phyloP scores from a whole-genome alignment of 495 filamentous ascomycete species.

The Aspergillus olivimuriae region DNA sequence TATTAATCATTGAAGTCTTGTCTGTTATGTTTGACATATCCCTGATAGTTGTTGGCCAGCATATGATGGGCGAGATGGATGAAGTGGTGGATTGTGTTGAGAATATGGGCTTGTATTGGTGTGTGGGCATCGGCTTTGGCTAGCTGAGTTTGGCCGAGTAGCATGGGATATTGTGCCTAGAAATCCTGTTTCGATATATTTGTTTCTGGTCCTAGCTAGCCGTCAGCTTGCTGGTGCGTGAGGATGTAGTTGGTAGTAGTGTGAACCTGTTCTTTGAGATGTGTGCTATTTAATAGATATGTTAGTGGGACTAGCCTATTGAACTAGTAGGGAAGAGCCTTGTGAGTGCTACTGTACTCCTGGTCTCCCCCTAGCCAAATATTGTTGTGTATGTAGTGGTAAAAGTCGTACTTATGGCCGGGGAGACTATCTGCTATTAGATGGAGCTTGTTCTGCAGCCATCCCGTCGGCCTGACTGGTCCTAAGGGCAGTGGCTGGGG shows the following conservation, averaged over 20 bases:
- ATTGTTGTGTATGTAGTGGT: constrained; percentile 47
- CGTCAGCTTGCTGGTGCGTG: constrained; percentile 46
- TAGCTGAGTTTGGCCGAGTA: constrained; percentile 1
- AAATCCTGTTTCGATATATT: constrained; percentile 36
- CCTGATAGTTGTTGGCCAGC: constrained; percentile 37
- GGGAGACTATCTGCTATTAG: constrained; percentile 50
- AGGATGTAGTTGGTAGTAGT: constrained; percentile 44
- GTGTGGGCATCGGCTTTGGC: constrained; percentile 5
- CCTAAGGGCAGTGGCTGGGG: constrained; percentile 50
- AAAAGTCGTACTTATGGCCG: constrained; percentile 56
- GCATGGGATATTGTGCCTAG: constrained; percentile 39
- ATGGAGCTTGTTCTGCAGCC: constrained; percentile 52
- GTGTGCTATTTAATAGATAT: constrained; percentile 45
- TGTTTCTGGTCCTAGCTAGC: constrained; percentile 57
- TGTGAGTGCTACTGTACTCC: constrained; percentile 55
- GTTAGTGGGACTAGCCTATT: constrained; percentile 62
- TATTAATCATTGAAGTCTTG: background rate
- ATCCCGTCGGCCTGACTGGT: constrained; percentile 51
- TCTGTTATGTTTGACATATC: constrained; percentile 1
- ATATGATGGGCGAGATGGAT: constrained; percentile 28
- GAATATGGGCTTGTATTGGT: background rate
- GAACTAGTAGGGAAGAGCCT: constrained; percentile 61
- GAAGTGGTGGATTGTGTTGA: constrained; percentile 19
- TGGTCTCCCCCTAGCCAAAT: constrained; percentile 48
- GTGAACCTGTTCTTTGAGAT: constrained; percentile 50